Percentiles rank a stretch among this genome's conserved stretches.
Conservation (phyloP, 805 yeast genomes). For the Candida vaughaniae region DNA sequence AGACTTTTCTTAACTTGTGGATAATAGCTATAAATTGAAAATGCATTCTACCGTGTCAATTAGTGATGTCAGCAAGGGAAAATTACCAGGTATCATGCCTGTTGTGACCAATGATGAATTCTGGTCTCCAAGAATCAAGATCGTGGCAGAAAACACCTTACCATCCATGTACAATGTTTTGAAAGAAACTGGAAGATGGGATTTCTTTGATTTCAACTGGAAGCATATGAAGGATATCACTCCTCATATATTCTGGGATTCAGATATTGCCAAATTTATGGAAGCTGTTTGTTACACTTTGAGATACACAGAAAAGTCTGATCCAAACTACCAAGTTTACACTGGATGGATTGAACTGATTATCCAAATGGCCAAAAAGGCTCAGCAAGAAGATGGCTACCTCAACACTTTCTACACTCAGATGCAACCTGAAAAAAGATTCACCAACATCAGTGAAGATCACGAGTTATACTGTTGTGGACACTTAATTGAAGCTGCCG, state of each 20-base stretch:
- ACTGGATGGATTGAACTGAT: conserved; percentile 17
- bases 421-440: conserved; percentile 24
- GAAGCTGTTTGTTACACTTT: conserved; percentile 20
- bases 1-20: too few relatives aligned
- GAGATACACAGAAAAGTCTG: conserved; percentile 13
- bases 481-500: conserved; percentile 22
- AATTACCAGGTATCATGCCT: not conserved
- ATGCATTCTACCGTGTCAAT: not conserved
- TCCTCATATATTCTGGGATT: conserved; percentile 25
- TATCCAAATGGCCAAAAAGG: conserved; percentile 15
- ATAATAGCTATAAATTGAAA: too few relatives aligned
- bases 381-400: conserved; percentile 23
- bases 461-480: conserved; percentile 20
- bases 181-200: conserved; percentile 21
- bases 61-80: not conserved
- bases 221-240: conserved; percentile 9
- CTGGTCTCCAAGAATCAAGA: conserved; percentile 16
- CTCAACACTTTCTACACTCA: conserved; percentile 20
- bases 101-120: conserved; percentile 10
- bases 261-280: conserved; percentile 21
- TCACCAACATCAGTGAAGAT: conserved; percentile 20
- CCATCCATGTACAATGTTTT: conserved; percentile 18
- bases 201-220: conserved; percentile 14
- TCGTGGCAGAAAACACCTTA: conserved; percentile 15
- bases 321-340: conserved; percentile 9